A percentile compares a stretch with the other conserved stretches of the same genome.
phyloP scores from a whole-genome alignment of 176 grass and related monocot genomes.

The Otatea glauca region DNA sequence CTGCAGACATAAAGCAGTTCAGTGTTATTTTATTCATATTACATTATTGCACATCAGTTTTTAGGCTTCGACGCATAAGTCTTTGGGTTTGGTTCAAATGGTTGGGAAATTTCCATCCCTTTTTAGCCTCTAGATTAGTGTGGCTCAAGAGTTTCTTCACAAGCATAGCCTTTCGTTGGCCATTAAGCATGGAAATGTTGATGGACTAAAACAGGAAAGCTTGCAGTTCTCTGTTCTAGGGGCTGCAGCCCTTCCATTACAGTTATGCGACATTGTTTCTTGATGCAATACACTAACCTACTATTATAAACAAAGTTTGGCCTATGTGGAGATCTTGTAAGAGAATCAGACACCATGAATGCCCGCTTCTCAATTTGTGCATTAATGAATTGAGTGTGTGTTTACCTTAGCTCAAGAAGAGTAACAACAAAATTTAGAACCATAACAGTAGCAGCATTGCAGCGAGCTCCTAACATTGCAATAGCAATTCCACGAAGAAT shows the following conservation, averaged over 20 bases:
- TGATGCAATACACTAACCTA: neutral
- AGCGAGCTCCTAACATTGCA: slow-evolving; percentile 63
- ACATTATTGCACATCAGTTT: too few relatives aligned
- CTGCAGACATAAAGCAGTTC: too few relatives aligned
- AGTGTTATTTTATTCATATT: too few relatives aligned
- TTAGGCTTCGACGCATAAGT: too few relatives aligned
- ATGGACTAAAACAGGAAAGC: too few relatives aligned
- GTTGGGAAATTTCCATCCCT: too few relatives aligned
- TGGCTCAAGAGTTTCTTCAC: too few relatives aligned
- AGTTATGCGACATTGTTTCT: neutral
- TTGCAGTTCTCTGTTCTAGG: too few relatives aligned
- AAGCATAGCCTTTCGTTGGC: too few relatives aligned
- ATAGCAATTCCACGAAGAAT: slow-evolving; percentile 83
- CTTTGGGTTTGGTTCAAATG: too few relatives aligned
- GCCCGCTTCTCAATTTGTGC: neutral
- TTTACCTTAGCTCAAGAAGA: slow-evolving; percentile 90
- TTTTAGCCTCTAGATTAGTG: too few relatives aligned
- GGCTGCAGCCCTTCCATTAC: neutral
- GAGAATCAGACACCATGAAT: neutral
- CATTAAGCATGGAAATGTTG: too few relatives aligned
- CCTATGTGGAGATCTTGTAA: neutral
- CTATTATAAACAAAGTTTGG: neutral
- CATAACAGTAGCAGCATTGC: slow-evolving; percentile 79
- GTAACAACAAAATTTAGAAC: slow-evolving; percentile 84
- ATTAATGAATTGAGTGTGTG: neutral